phyloP scores from a whole-genome alignment of 192 early-diverging fungal genomes.

The Rhizophagus clarus region DNA sequence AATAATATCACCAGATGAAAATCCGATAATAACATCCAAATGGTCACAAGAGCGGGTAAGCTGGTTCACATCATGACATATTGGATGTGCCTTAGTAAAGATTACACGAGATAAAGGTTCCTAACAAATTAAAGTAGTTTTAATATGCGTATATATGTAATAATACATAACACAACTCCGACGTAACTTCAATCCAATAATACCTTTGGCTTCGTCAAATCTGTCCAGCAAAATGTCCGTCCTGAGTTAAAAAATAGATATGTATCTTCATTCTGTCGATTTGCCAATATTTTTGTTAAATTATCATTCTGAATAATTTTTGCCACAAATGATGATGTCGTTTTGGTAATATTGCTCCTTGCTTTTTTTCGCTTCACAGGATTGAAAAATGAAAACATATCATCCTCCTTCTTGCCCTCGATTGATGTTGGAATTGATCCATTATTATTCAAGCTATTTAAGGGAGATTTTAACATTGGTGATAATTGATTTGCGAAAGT shows the following conservation, averaged over 20 bases:
- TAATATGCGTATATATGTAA: too few species aligned
- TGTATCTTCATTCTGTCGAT: slow-evolving; percentile 57
- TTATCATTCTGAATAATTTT: slow-evolving; percentile 74
- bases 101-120: slow-evolving; percentile 80
- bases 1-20: slow-evolving; percentile 75
- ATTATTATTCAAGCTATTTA: slow-evolving; percentile 33
- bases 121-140: slow-evolving; percentile 42
- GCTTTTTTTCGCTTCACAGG: slow-evolving; percentile 48
- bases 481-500: slow-evolving; percentile 21
- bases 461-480: slow-evolving; percentile 15
- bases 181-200: background rate
- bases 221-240: slow-evolving; percentile 70
- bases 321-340: slow-evolving; percentile 72
- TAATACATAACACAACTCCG: background rate
- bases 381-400: slow-evolving; percentile 38
- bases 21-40: slow-evolving; percentile 87
- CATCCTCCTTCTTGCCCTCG: slow-evolving; percentile 35
- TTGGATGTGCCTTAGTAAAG: slow-evolving; percentile 75
- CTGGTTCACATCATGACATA: slow-evolving; percentile 85
- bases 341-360: slow-evolving; percentile 71
- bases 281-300: slow-evolving; percentile 62
- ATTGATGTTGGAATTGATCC: slow-evolving; percentile 32
- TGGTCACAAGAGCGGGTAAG: slow-evolving; percentile 66
- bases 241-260: slow-evolving; percentile 81
- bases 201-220: slow-evolving; percentile 68